These are phyloP conservation scores for Hibiscus trionum DNA, from an alignment of 345 rosid species.

Conservation along the genomic window DNA sequence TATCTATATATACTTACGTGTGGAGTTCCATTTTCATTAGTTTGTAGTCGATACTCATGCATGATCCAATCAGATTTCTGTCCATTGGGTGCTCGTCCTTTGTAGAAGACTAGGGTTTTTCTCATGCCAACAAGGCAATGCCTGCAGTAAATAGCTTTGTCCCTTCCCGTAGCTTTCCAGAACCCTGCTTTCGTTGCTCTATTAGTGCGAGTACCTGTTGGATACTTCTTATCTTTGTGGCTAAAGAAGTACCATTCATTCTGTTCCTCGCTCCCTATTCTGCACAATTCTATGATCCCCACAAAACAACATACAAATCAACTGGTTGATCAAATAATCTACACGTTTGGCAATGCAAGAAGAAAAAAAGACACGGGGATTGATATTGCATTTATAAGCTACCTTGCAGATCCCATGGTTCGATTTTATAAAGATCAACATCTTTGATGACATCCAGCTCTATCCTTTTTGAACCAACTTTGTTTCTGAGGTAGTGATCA, in stretches of 20 bases:
- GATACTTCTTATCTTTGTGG: constrained; percentile 96
- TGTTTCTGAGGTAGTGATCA: constrained; percentile 61
- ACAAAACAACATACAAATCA: neutral
- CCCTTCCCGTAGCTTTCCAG: constrained; percentile 99
- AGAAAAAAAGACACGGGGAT: neutral
- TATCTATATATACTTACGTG: constrained; percentile 43
- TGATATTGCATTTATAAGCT: neutral
- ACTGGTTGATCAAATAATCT: neutral
- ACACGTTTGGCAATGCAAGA: too few species aligned
- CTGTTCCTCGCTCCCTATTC: constrained; percentile 78
- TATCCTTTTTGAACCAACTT: constrained; percentile 53
- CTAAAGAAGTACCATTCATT: constrained; percentile 98
- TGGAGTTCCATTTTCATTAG: constrained; percentile 77
- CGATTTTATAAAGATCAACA: constrained; percentile 73
- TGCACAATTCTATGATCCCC: constrained; percentile 52
- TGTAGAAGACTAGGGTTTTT: constrained; percentile 88
- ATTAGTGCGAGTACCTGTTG: constrained; percentile 95
- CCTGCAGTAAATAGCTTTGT: constrained; percentile 72
- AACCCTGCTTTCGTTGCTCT: constrained; percentile 96
- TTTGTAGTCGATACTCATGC: constrained; percentile 93
- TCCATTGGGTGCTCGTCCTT: constrained; percentile 96
- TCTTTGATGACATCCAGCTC: constrained; percentile 72
- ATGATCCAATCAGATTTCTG: constrained; percentile 95
- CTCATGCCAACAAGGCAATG: constrained; percentile 85
- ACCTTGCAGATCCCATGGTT: constrained; percentile 86